phyloP scores from a whole-genome alignment of 805 yeast genomes.

The Candida oleophila region DNA sequence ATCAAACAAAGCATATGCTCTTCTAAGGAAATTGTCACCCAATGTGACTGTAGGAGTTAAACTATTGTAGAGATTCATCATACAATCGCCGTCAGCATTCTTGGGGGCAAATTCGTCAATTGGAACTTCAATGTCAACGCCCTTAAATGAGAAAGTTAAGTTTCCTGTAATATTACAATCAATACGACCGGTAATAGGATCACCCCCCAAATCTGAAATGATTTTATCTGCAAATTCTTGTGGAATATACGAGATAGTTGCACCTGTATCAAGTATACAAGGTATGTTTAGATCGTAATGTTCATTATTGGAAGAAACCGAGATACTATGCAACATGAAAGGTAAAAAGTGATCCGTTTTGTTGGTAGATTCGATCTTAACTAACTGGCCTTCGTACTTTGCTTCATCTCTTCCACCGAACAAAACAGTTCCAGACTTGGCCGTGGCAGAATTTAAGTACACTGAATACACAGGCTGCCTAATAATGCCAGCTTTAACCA shows the following conservation, averaged over 20 bases:
- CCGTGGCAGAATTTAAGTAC: conserved; percentile 26
- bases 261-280: neutral
- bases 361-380: conserved; percentile 42
- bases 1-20: conserved; percentile 57
- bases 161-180: neutral
- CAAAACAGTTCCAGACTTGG: conserved; percentile 32
- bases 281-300: no score
- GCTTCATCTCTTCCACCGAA: conserved; percentile 46
- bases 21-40: conserved; percentile 39
- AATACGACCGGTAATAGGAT: neutral
- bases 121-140: neutral
- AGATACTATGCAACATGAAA: neutral
- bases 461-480: conserved; percentile 34
- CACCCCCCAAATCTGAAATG: neutral
- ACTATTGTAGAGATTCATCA: neutral
- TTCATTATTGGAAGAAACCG: neutral
- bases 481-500: conserved; percentile 32
- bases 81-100: neutral
- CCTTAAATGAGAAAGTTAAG: neutral
- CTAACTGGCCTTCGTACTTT: conserved; percentile 33
- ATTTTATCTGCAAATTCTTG: no score
- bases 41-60: neutral
- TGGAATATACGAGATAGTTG: neutral
- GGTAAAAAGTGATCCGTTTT: neutral
- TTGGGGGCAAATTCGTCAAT: no score